Conservation (phyloP, 192 early-diverging fungal species). For the Podila epigama region DNA sequence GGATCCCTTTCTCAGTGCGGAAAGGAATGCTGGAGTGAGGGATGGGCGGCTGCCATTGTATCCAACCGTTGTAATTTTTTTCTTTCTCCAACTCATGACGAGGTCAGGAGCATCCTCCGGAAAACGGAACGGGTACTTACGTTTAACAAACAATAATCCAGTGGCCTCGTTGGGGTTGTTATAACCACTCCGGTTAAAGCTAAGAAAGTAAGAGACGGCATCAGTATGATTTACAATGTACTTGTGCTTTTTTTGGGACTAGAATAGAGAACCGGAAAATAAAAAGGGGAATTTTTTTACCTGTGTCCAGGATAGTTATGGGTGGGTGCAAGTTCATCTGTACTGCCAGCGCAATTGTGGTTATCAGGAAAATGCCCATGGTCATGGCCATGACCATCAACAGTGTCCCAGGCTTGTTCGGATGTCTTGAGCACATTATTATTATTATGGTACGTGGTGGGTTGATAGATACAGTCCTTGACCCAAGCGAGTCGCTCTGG, state of each 20-base stretch:
- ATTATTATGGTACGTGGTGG: background rate
- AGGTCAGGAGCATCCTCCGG: too few relatives aligned
- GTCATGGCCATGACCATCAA: constrained; percentile 4
- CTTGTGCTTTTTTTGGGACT: background rate
- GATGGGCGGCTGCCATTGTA: too few relatives aligned
- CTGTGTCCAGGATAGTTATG: background rate
- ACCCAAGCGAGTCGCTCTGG: constrained; percentile 26
- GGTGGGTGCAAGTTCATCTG: background rate
- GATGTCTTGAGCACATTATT: constrained; percentile 7
- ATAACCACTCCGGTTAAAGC: constrained; percentile 22
- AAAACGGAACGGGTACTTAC: constrained; percentile 9
- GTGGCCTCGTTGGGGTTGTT: constrained; percentile 39
- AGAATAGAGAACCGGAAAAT: background rate
- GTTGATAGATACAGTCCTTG: constrained; percentile 10
- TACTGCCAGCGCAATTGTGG: background rate
- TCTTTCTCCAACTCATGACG: too few relatives aligned
- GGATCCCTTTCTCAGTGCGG: too few relatives aligned
- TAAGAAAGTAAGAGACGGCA: background rate
- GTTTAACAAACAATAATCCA: constrained; percentile 31
- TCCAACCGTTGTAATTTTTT: too few relatives aligned
- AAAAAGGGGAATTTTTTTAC: background rate
- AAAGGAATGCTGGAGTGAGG: too few relatives aligned
- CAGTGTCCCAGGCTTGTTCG: constrained; percentile 15
- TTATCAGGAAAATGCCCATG: background rate
- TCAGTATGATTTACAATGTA: background rate